A percentile compares a stretch with the other conserved stretches of the same genome.
Conservation (phyloP, 345 rosid genomes). For the Salix suchowensis region DNA sequence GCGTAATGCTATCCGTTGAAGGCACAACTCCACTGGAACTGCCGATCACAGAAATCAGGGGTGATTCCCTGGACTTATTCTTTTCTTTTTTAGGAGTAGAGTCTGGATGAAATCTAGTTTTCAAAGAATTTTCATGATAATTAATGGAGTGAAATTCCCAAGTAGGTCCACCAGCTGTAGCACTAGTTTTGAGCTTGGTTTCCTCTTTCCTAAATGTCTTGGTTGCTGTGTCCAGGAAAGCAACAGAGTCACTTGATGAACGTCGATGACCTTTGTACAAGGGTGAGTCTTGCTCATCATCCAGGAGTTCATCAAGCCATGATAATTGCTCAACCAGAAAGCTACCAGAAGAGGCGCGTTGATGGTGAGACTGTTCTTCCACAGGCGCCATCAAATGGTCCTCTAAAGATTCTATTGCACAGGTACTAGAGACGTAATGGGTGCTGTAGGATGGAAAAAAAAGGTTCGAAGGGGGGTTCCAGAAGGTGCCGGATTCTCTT, state of each 20-base stretch:
- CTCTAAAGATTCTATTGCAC: background rate
- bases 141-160: background rate
- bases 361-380: conserved; percentile 32
- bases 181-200: background rate
- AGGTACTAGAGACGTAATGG: background rate
- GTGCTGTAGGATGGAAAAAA: background rate
- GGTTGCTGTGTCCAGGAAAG: conserved; percentile 30
- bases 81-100: background rate
- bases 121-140: background rate
- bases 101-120: background rate
- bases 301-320: conserved; percentile 64
- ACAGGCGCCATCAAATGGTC: conserved; percentile 6
- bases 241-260: conserved; percentile 58
- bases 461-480: background rate
- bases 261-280: conserved; percentile 45
- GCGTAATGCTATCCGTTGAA: conserved; percentile 3
- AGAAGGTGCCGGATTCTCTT: background rate
- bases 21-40: background rate
- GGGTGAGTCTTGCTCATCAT: conserved; percentile 52
- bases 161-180: background rate
- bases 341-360: conserved; percentile 42
- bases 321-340: conserved; percentile 45
- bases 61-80: background rate
- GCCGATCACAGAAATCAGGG: background rate
- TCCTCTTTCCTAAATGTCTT: background rate